Percentiles rank a stretch among this genome's conserved stretches.
These are phyloP conservation scores for Arthrobotrys musiformis DNA, from an alignment of 2,329 filamentous ascomycete species.

Conservation along the genomic window DNA sequence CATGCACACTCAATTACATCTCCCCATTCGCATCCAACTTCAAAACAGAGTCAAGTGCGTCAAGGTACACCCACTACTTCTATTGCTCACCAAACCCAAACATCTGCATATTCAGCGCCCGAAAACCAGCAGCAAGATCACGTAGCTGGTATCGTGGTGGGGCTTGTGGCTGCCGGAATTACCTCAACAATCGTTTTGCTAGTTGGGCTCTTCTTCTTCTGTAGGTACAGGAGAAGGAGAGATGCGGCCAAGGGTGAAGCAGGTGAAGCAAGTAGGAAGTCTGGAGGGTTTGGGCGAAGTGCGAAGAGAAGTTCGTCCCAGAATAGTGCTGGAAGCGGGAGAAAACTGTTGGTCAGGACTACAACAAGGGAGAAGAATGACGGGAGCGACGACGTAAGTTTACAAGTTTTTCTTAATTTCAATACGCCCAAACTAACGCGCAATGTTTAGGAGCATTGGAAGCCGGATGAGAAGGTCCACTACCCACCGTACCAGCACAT, in stretches of 20 bases:
- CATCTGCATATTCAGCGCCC: neutral
- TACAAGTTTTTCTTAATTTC: neutral
- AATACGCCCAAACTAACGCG: neutral
- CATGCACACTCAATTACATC: slow-evolving; percentile 8
- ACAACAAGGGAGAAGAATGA: slow-evolving; percentile 25
- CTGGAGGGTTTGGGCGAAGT: slow-evolving; percentile 17
- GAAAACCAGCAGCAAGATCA: slow-evolving; percentile 10
- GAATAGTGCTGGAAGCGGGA: slow-evolving; percentile 40
- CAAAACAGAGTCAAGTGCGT: neutral
- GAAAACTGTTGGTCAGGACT: slow-evolving; percentile 34
- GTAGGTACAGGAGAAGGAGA: slow-evolving; percentile 29
- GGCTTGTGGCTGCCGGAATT: slow-evolving; percentile 34
- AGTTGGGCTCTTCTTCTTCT: slow-evolving; percentile 46
- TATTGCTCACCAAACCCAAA: slow-evolving; percentile 6
- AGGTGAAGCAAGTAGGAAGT: slow-evolving; percentile 7
- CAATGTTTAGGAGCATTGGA: slow-evolving; percentile 35
- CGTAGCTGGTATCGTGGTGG: slow-evolving; percentile 36
- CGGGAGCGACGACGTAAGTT: slow-evolving; percentile 41
- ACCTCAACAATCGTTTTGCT: slow-evolving; percentile 37
- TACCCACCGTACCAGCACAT: slow-evolving; percentile 53
- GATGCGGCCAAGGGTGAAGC: neutral
- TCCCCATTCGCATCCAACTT: neutral
- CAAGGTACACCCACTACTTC: slow-evolving; percentile 21
- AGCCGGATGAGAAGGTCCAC: slow-evolving; percentile 34
- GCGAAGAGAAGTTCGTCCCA: slow-evolving; percentile 42